Conservation (phyloP, 805 yeast genomes). For the Blastobotrys terrestris region DNA sequence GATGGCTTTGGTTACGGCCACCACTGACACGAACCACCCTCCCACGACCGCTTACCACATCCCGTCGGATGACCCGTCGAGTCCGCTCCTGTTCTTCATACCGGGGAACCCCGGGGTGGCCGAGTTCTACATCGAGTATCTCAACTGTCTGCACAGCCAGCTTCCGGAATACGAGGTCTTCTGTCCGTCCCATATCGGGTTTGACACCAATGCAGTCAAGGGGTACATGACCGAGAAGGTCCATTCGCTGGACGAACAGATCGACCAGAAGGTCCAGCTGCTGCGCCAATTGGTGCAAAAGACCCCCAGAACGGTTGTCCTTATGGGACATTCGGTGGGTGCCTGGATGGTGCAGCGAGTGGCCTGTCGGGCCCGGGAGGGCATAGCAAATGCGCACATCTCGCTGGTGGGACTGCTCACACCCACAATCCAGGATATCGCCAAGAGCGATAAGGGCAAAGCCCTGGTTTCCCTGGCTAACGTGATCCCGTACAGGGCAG, state of each 20-base stretch:
- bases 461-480: constrained; percentile 26
- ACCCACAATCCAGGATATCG: constrained; percentile 64
- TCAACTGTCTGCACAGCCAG: constrained; percentile 37
- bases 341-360: constrained; percentile 55
- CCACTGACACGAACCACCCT: neutral
- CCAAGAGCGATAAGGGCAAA: constrained; percentile 38
- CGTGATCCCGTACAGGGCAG: constrained; percentile 18
- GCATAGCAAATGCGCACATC: constrained; percentile 15
- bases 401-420: constrained; percentile 53
- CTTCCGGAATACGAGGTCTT: constrained; percentile 46
- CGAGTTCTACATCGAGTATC: constrained; percentile 54
- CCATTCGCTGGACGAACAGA: constrained; percentile 24
- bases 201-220: constrained; percentile 14
- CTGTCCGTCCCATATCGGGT: constrained; percentile 65
- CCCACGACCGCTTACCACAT: neutral
- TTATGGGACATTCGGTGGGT: constrained; percentile 71
- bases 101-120: constrained; percentile 79
- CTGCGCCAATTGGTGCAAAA: constrained; percentile 32
- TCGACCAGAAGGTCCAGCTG: constrained; percentile 51
- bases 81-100: constrained; percentile 47
- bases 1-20: neutral
- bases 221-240: neutral
- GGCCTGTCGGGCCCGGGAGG: constrained; percentile 26
- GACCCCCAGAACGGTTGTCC: constrained; percentile 35
- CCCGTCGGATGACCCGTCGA: neutral